phyloP scores from a whole-genome alignment of 768 basidiomycete species.

The Pholiota molesta region DNA sequence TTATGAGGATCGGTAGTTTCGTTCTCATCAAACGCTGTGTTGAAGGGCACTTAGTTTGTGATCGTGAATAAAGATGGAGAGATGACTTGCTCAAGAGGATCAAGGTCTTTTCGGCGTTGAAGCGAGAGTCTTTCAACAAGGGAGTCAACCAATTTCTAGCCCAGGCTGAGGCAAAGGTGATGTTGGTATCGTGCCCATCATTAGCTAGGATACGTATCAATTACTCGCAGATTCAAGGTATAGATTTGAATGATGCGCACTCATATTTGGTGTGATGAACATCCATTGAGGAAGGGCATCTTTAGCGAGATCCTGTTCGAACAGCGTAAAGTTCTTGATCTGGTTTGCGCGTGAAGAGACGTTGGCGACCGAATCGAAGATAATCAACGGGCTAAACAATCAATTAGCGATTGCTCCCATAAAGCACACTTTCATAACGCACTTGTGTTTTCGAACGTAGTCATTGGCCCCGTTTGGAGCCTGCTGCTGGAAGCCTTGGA shows the following conservation, averaged over 20 bases:
- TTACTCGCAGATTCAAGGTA: not conserved
- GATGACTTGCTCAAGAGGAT: slow-evolving; percentile 46
- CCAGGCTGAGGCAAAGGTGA: slow-evolving; percentile 50
- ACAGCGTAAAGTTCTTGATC: slow-evolving; percentile 65
- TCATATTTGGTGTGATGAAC: slow-evolving; percentile 65
- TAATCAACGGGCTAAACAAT: slow-evolving; percentile 40
- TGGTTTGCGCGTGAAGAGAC: slow-evolving; percentile 42
- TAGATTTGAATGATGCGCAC: slow-evolving; percentile 15
- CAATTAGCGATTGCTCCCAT: not conserved
- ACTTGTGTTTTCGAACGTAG: slow-evolving; percentile 37
- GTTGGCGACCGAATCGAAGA: slow-evolving; percentile 53
- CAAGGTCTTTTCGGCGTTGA: slow-evolving; percentile 58
- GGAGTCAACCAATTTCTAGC: slow-evolving; percentile 53
- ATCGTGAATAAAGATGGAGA: not conserved
- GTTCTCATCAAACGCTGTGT: slow-evolving; percentile 60
- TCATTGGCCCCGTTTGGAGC: slow-evolving; percentile 28
- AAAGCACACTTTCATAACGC: slow-evolving; percentile 1
- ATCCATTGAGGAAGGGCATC: slow-evolving; percentile 58
- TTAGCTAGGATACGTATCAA: slow-evolving; percentile 33
- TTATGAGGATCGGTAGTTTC: slow-evolving; percentile 45
- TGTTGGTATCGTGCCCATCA: slow-evolving; percentile 63
- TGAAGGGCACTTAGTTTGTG: not conserved
- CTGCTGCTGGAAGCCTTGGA: slow-evolving; percentile 38
- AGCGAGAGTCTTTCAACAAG: slow-evolving; percentile 48
- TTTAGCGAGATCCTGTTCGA: slow-evolving; percentile 55